These are phyloP conservation scores for Gymnopilus junonius DNA, from an alignment of 768 basidiomycete genomes.

Conservation along the genomic window DNA sequence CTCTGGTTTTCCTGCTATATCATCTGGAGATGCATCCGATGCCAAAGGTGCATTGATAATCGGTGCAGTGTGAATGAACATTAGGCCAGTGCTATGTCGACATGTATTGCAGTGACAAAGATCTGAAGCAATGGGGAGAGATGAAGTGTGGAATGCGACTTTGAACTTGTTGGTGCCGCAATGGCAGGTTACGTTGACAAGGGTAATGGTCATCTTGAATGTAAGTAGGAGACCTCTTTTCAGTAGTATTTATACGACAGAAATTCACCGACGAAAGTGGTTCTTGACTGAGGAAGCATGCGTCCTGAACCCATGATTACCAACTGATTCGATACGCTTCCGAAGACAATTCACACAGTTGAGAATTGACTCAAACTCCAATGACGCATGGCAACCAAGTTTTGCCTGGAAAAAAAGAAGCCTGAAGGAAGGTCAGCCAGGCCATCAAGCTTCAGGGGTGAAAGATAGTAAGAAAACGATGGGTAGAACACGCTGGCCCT, in stretches of 20 bases:
- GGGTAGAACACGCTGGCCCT: too few species aligned
- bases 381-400: too few species aligned
- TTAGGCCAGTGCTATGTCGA: conserved; percentile 31
- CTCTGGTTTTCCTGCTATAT: conserved; percentile 3
- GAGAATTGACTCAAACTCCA: neutral
- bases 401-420: too few species aligned
- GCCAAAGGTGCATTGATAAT: conserved; percentile 17
- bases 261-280: too few species aligned
- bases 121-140: conserved; percentile 19
- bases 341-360: neutral
- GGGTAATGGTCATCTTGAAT: conserved; percentile 11
- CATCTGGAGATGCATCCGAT: neutral
- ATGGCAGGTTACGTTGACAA: conserved; percentile 29
- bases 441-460: too few species aligned
- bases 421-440: too few species aligned
- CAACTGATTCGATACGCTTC: too few species aligned
- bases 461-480: too few species aligned
- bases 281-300: too few species aligned
- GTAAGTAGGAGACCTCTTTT: too few species aligned
- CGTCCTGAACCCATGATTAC: too few species aligned
- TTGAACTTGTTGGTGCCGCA: conserved; percentile 30
- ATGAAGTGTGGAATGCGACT: conserved; percentile 20
- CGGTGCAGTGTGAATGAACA: conserved; percentile 18
- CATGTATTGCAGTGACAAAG: conserved; percentile 36
- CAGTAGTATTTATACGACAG: too few species aligned